Base-by-base conservation (phyloP, 768 basidiomycete species). In the Imleria badia region DNA sequence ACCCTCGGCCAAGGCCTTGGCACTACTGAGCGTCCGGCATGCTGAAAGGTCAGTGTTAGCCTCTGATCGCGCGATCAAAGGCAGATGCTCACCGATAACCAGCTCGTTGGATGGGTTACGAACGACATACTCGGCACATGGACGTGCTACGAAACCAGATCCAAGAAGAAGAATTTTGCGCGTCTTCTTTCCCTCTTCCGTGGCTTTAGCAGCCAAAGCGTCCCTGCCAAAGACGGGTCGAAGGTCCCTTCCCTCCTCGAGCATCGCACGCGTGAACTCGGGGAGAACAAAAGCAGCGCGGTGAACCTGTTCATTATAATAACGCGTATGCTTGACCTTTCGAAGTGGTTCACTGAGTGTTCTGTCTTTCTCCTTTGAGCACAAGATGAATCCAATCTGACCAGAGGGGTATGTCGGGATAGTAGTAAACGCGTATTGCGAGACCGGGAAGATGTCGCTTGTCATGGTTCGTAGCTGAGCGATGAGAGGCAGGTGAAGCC, bases 331-430 rank as follows among this genome's bases (percentile, higher is more conserved):
- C 39, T 78, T 75, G 33, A 96, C 84, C 42, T 85, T 76, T 52
- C 94, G 83, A 38, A 94, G 61, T 0, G 95, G 88, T 19, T 78
- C 84, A 48, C 77, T 81, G 59, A 99, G 74, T 67, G 89, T 83
- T 48, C 91, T 79, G 26, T 75, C 78, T 15, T 76, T 72, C 29
- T 86, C 86, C 73, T 89, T 94, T 51, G 94, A 86, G 71, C 89
- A 91, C 43, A 98, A 78, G 61, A 95, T 80, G 75, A 95, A 95
- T 22, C 97, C 95, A 65, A 98, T 99, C 68, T 95, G 94, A 35
- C 97, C 97, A n/a, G 91, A 88, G 19, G 97, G 97, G 74, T 99
- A 99, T 15, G 95, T 97, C 1, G 96, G 96, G 61, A 98, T 95
- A 20, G 94, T 98, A 56, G 94, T 95, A 74, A 81, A 97, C 15